Evolutionary conservation across 495 filamentous ascomycete genomes (phyloP).

Genomic region (Trichoderma virens): DNA sequence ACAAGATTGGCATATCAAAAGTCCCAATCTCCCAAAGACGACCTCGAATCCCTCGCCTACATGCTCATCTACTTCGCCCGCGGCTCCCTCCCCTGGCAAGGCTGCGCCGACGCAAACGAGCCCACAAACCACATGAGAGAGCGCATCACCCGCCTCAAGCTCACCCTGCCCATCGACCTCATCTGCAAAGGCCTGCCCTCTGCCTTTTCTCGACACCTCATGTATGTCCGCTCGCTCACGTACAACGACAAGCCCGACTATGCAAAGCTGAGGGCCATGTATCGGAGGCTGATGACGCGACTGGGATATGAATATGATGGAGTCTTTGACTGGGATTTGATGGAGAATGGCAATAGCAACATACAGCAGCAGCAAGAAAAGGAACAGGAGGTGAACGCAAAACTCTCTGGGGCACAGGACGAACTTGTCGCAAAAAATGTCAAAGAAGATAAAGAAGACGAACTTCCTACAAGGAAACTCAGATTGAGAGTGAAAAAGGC

Average conservation of each 20-base stretch:
- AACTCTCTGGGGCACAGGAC: too few relatives aligned
- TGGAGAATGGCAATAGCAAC: neutral
- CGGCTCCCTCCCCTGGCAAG: slow-evolving; percentile 33
- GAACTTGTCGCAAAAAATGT: too few relatives aligned
- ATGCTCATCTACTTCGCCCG: slow-evolving; percentile 29
- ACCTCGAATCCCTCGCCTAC: slow-evolving; percentile 37
- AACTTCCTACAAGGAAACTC: too few relatives aligned
- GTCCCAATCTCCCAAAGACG: slow-evolving; percentile 27
- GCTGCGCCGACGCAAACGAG: slow-evolving; percentile 15
- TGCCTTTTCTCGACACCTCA: slow-evolving; percentile 21
- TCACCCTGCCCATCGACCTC: slow-evolving; percentile 17
- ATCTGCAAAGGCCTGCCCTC: slow-evolving; percentile 18
- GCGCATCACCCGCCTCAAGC: slow-evolving; percentile 19
- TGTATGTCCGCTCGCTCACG: slow-evolving; percentile 21
- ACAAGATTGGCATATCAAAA: too few relatives aligned
- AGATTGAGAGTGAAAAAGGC: too few relatives aligned
- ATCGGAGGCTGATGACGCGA: slow-evolving; percentile 21
- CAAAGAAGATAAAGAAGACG: neutral
- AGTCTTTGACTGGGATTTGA: slow-evolving; percentile 24
- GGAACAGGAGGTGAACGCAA: too few relatives aligned
- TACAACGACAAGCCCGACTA: slow-evolving; percentile 24
- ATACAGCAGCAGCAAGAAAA: too few relatives aligned
- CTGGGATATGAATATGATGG: slow-evolving; percentile 25
- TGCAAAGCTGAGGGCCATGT: slow-evolving; percentile 22
- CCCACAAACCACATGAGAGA: neutral